phyloP scores from a whole-genome alignment of 2,329 filamentous ascomycete species.

The Coniosporium uncinatum region DNA sequence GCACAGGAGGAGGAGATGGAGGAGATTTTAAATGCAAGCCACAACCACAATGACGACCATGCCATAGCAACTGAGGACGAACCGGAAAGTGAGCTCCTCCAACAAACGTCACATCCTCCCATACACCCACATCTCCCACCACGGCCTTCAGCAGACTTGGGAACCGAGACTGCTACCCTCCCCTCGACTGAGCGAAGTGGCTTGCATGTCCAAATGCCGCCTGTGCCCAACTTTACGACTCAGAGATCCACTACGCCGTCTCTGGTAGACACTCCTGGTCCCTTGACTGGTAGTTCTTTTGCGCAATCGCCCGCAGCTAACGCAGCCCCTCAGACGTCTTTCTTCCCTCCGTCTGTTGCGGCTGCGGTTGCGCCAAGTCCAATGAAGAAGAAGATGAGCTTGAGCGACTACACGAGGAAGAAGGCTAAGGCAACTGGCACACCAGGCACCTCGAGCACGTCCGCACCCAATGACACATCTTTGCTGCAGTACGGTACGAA shows the following conservation, averaged over 20 bases:
- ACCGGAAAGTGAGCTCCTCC: too few species aligned
- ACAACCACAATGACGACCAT: too few species aligned
- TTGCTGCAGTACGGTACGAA: neutral
- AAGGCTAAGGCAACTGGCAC: constrained; percentile 20
- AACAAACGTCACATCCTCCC: constrained; percentile 10
- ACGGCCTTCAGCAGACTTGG: too few species aligned
- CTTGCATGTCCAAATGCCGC: constrained; percentile 21
- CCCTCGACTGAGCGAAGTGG: too few species aligned
- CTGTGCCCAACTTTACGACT: constrained; percentile 16
- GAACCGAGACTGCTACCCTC: too few species aligned
- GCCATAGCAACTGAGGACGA: too few species aligned
- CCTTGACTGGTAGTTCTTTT: constrained; percentile 13
- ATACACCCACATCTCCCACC: constrained; percentile 25
- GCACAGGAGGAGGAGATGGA: too few species aligned
- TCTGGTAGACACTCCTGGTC: constrained; percentile 16
- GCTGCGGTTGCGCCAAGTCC: constrained; percentile 32
- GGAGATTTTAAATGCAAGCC: too few species aligned
- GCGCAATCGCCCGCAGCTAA: constrained; percentile 18
- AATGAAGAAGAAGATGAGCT: constrained; percentile 41
- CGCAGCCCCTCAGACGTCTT: neutral
- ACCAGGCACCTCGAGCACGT: neutral
- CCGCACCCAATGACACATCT: neutral
- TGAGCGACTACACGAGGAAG: constrained; percentile 42
- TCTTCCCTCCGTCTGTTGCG: constrained; percentile 29
- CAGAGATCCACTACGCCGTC: constrained; percentile 8